These are phyloP conservation scores for Penicillium italicum DNA, from an alignment of 2,329 filamentous ascomycete species.

Conservation along the genomic window DNA sequence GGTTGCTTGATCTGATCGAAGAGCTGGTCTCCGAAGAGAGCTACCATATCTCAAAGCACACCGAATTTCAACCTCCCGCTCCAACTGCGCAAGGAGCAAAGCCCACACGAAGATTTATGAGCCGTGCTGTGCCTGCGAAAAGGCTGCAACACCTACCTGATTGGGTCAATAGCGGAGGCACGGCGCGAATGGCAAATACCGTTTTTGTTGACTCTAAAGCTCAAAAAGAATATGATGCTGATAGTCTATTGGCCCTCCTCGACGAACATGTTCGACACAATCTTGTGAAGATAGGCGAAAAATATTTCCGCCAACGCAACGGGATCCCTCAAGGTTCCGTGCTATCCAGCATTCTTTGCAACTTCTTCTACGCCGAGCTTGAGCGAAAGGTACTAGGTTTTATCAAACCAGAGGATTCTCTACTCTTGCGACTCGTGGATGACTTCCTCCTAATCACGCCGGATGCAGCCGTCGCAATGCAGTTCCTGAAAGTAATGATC, in stretches of 20 bases:
- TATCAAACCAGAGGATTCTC: slow-evolving; percentile 54
- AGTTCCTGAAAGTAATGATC: slow-evolving; percentile 79
- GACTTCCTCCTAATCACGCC: slow-evolving; percentile 89
- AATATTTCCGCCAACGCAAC: slow-evolving; percentile 77
- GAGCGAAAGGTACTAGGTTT: slow-evolving; percentile 69
- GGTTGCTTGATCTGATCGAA: slow-evolving; percentile 65
- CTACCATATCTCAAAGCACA: slow-evolving; percentile 72
- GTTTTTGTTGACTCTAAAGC: slow-evolving; percentile 71
- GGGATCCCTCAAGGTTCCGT: slow-evolving; percentile 95
- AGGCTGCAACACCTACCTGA: slow-evolving; percentile 48
- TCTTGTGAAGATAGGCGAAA: slow-evolving; percentile 82
- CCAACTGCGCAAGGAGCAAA: slow-evolving; percentile 19
- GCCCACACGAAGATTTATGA: slow-evolving; percentile 49
- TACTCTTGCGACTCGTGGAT: slow-evolving; percentile 81
- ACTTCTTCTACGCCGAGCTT: slow-evolving; percentile 90
- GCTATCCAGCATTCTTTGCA: slow-evolving; percentile 81
- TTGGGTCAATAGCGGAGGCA: slow-evolving; percentile 35
- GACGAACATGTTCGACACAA: slow-evolving; percentile 79
- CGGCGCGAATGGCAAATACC: slow-evolving; percentile 57
- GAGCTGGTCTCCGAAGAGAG: slow-evolving; percentile 53
- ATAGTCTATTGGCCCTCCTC: slow-evolving; percentile 65
- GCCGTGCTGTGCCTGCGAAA: slow-evolving; percentile 47
- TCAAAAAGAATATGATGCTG: slow-evolving; percentile 55
- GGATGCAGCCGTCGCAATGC: slow-evolving; percentile 60
- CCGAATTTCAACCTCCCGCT: slow-evolving; percentile 60